Evolutionary conservation across 2,329 filamentous ascomycete genomes (phyloP).

Genomic region (Thielaviopsis ethacetica): DNA sequence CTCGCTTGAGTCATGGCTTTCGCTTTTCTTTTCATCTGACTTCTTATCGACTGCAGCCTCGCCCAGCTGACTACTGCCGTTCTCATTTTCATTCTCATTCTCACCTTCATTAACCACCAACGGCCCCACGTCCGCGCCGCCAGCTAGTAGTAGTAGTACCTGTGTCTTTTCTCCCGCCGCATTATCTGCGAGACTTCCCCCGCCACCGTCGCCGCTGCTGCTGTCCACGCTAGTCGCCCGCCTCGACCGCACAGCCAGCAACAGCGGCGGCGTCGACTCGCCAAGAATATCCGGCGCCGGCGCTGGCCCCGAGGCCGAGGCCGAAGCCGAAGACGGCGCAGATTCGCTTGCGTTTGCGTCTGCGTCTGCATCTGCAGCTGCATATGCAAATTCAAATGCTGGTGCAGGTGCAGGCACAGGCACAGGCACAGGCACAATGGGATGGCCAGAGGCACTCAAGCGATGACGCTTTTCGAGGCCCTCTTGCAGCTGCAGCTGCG

Average conservation of each 20-base stretch:
- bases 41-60: neutral
- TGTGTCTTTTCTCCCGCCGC: too few species aligned
- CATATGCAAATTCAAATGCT: too few species aligned
- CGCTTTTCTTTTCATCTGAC: neutral
- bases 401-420: neutral
- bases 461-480: neutral
- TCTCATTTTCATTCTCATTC: neutral
- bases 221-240: neutral
- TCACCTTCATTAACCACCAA: neutral
- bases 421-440: too few species aligned
- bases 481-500: neutral
- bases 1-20: neutral
- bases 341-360: too few species aligned
- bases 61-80: too few species aligned
- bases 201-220: neutral
- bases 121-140: neutral
- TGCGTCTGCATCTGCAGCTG: too few species aligned
- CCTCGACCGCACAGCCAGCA: neutral
- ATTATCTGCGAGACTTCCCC: neutral
- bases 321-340: neutral
- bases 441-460: neutral
- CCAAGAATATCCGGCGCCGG: neutral
- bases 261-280: neutral
- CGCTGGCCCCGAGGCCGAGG: too few species aligned
- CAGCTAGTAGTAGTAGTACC: too few species aligned